These are phyloP conservation scores for Trichoderma koningii DNA, from an alignment of 2,329 filamentous ascomycete species.

Conservation along the genomic window DNA sequence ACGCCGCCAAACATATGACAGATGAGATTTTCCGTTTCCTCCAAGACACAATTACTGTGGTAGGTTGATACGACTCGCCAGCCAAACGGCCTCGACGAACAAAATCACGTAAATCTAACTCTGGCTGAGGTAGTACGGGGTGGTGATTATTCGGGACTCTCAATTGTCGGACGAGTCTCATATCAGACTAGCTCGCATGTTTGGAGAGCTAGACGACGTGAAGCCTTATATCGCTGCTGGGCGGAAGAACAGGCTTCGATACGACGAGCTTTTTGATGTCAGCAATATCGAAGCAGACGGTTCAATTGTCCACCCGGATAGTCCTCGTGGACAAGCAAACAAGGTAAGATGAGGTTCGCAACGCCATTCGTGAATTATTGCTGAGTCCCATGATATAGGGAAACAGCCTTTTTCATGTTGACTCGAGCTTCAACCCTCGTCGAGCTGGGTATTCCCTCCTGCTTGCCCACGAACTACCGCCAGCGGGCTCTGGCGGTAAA, in stretches of 20 bases:
- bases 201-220: constrained; percentile 55
- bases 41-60: background rate
- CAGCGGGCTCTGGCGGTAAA: constrained; percentile 49
- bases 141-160: constrained; percentile 50
- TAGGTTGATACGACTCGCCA: background rate
- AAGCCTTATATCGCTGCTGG: constrained; percentile 43
- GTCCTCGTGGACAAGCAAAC: constrained; percentile 9
- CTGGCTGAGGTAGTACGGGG: constrained; percentile 27
- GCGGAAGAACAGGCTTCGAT: constrained; percentile 50
- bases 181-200: constrained; percentile 50
- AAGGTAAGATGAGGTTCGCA: background rate
- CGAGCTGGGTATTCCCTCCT: constrained; percentile 56
- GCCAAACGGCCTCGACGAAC: too few relatives aligned
- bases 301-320: constrained; percentile 34
- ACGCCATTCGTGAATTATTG: background rate
- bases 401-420: constrained; percentile 57
- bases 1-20: background rate
- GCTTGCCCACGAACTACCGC: constrained; percentile 52
- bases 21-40: constrained; percentile 3
- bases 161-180: constrained; percentile 53
- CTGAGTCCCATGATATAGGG: constrained; percentile 34
- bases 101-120: background rate
- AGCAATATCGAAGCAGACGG: constrained; percentile 56
- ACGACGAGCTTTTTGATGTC: constrained; percentile 59
- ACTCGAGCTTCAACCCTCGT: constrained; percentile 58